Percentiles rank a stretch among this genome's conserved stretches.
Evolutionary conservation across 805 yeast species (phyloP).

Genomic region (Kluyveromyces siamensis): DNA sequence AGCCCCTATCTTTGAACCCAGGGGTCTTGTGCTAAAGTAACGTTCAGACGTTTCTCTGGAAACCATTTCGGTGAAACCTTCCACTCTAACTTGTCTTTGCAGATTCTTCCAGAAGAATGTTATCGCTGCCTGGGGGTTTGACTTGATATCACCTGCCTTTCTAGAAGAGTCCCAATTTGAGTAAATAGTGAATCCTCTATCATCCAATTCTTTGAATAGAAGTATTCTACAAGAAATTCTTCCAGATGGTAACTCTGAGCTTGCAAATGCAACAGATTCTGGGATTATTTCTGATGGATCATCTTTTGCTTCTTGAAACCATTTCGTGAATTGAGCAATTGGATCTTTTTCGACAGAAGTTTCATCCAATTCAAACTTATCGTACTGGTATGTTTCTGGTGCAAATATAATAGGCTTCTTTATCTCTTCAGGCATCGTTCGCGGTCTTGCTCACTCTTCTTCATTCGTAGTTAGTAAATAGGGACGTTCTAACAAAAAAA

Average conservation of each 20-base stretch:
- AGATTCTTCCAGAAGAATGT: constrained; percentile 87
- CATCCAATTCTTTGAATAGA: constrained; percentile 81
- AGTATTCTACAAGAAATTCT: constrained; percentile 79
- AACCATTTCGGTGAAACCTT: constrained; percentile 72
- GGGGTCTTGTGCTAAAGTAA: constrained; percentile 81
- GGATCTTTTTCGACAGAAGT: constrained; percentile 51
- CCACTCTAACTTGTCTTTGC: constrained; percentile 90
- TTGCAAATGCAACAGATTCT: constrained; percentile 79
- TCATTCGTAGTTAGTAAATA: not conserved
- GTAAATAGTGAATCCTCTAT: constrained; percentile 74
- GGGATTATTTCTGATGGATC: constrained; percentile 53
- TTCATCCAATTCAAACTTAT: constrained; percentile 51
- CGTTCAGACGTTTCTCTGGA: constrained; percentile 62
- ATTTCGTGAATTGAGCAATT: constrained; percentile 63
- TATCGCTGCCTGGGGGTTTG: constrained; percentile 74
- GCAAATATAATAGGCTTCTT: constrained; percentile 46
- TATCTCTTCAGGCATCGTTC: constrained; percentile 16
- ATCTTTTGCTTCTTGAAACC: constrained; percentile 74
- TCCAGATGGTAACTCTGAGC: constrained; percentile 86
- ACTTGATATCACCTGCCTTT: constrained; percentile 59
- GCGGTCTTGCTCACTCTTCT: not conserved
- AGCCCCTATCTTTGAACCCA: constrained; percentile 91
- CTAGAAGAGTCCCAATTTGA: constrained; percentile 89
- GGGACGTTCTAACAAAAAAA: not conserved
- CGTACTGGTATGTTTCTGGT: constrained; percentile 83